Percentiles rank a stretch among this genome's conserved stretches.
Conservation (phyloP, 768 basidiomycete species). For the Termitomyces heimii region DNA sequence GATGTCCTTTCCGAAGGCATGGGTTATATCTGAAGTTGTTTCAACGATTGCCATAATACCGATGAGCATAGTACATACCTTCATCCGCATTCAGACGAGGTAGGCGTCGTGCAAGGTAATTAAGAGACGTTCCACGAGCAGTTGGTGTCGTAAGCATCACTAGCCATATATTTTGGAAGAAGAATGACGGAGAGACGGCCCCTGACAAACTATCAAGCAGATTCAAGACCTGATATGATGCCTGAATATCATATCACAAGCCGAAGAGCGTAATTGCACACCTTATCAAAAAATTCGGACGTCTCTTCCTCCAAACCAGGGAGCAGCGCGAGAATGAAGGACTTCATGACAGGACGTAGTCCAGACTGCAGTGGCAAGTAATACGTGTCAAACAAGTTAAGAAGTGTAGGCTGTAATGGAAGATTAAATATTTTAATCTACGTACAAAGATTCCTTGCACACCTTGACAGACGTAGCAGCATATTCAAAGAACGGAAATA, state of each 20-base stretch:
- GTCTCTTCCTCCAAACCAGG: conserved; percentile 98
- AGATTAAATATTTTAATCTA: background rate
- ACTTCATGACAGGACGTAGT: conserved; percentile 88
- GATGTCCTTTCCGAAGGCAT: conserved; percentile 77
- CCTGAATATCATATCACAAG: conserved; percentile 1
- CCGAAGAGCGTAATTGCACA: conserved; percentile 17
- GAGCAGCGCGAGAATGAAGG: conserved; percentile 87
- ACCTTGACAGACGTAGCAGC: conserved; percentile 99
- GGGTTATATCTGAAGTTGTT: conserved; percentile 46
- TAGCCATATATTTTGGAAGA: conserved; percentile 94
- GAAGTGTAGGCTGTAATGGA: conserved; percentile 63
- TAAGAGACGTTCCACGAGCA: conserved; percentile 80
- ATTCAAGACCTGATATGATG: conserved; percentile 53
- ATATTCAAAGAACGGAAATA: conserved; percentile 99
- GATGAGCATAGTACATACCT: conserved; percentile 33
- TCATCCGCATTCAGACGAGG: conserved; percentile 66
- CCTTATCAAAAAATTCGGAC: conserved; percentile 94
- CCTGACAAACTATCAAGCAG: conserved; percentile 80
- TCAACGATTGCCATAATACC: background rate
- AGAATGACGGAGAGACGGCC: conserved; percentile 82
- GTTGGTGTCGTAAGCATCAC: conserved; percentile 86
- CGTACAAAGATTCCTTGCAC: conserved; percentile 7
- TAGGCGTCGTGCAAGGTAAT: conserved; percentile 78
- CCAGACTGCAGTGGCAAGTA: conserved; percentile 81
- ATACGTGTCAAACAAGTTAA: conserved; percentile 89